Evolutionary conservation across 2,329 filamentous ascomycete species (phyloP).

Genomic region (Xenoacremonium recifei): DNA sequence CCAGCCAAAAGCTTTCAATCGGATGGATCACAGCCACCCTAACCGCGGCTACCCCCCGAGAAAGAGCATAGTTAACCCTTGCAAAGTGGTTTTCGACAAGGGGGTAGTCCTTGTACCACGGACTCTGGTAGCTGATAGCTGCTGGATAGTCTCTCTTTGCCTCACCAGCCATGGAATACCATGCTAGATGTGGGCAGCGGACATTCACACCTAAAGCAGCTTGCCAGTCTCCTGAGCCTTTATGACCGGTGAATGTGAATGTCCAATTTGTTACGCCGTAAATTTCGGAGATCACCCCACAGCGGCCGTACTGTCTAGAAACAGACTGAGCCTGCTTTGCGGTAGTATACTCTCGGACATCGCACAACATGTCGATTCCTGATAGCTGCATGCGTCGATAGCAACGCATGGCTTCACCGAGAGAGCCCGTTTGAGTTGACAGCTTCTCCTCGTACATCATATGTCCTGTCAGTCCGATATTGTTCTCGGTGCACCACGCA

Average conservation of each 20-base stretch:
- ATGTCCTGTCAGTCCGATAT: neutral
- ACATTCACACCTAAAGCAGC: neutral
- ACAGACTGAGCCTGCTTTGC: neutral
- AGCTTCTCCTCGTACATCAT: constrained; percentile 1
- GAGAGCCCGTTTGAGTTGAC: neutral
- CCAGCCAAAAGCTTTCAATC: neutral
- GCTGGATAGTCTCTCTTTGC: neutral
- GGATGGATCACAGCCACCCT: neutral
- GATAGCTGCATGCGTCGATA: neutral
- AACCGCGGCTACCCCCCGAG: neutral
- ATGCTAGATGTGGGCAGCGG: neutral
- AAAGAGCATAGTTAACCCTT: neutral
- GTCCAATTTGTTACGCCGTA: neutral
- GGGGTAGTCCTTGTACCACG: neutral
- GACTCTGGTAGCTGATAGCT: neutral
- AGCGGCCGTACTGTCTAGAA: neutral
- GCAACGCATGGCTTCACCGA: neutral
- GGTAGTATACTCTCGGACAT: neutral
- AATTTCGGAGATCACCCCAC: neutral
- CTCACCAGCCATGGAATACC: neutral
- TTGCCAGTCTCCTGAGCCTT: neutral
- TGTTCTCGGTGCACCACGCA: neutral
- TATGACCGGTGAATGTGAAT: neutral
- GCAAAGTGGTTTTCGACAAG: neutral
- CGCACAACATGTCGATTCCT: neutral